phyloP scores from a whole-genome alignment of 2,329 filamentous ascomycete genomes.

The Fusarium illudens region DNA sequence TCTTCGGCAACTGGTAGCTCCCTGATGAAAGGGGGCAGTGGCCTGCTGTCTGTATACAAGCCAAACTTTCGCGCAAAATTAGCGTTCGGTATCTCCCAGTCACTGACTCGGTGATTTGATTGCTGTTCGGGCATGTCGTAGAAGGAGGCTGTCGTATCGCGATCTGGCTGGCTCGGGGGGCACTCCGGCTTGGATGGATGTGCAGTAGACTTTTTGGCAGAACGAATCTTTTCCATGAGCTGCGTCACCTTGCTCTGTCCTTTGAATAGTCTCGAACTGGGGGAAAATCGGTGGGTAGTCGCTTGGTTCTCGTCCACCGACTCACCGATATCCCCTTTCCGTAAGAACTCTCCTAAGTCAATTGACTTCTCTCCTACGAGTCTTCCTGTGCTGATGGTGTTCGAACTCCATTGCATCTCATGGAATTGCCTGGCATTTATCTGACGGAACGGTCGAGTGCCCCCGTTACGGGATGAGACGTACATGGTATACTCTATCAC shows the following conservation, averaged over 20 bases:
- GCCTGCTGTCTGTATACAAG: constrained; percentile 45
- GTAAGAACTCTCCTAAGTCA: constrained; percentile 22
- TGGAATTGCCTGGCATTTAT: constrained; percentile 52
- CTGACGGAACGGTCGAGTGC: constrained; percentile 49
- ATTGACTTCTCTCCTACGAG: constrained; percentile 47
- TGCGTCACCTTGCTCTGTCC: constrained; percentile 5
- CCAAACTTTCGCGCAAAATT: constrained; percentile 56
- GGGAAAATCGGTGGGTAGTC: background rate
- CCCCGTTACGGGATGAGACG: constrained; percentile 49
- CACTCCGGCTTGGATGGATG: background rate
- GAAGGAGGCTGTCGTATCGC: constrained; percentile 1
- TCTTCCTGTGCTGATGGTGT: constrained; percentile 42
- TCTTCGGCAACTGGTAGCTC: constrained; percentile 54
- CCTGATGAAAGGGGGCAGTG: constrained; percentile 47
- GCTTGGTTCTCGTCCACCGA: background rate
- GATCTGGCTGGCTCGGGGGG: background rate
- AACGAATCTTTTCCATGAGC: constrained; percentile 17
- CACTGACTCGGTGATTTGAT: constrained; percentile 39
- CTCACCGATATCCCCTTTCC: background rate
- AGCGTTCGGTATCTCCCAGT: constrained; percentile 52
- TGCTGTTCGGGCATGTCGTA: constrained; percentile 16
- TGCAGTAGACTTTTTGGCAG: constrained; percentile 1
- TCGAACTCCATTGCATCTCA: constrained; percentile 51
- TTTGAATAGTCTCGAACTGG: constrained; percentile 2
- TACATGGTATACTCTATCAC: constrained; percentile 55